A percentile compares a stretch with the other conserved stretches of the same genome.
These are phyloP conservation scores for Populus deltoides DNA, from an alignment of 345 rosid genomes.

Conservation along the genomic window DNA sequence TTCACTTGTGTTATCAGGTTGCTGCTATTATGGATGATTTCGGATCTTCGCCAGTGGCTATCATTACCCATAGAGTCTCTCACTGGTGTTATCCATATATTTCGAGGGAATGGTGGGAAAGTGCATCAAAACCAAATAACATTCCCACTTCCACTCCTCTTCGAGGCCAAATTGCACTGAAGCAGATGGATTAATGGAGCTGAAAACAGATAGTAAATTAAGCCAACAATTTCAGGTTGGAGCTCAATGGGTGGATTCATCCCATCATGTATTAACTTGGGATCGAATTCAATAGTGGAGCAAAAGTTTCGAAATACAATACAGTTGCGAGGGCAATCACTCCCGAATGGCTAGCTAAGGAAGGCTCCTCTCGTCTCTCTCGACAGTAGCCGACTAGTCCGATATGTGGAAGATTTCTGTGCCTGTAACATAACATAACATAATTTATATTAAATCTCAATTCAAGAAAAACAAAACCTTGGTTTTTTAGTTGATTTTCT, in stretches of 20 bases:
- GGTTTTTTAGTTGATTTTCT: too few species aligned
- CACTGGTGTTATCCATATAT: not conserved
- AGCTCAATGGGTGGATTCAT: not conserved
- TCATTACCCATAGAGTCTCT: not conserved
- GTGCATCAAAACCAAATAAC: not conserved
- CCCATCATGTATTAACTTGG: not conserved
- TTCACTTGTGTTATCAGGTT: not conserved
- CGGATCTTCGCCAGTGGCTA: too few species aligned
- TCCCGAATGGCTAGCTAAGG: too few species aligned
- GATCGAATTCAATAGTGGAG: not conserved
- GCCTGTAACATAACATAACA: too few species aligned
- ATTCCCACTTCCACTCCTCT: not conserved
- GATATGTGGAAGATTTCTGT: too few species aligned
- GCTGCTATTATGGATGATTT: not conserved
- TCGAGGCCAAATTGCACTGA: not conserved
- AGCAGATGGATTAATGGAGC: not conserved
- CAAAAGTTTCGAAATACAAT: conserved; percentile 8
- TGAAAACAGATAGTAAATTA: not conserved
- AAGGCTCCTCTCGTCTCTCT: too few species aligned
- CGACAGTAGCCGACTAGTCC: too few species aligned
- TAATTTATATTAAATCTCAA: too few species aligned
- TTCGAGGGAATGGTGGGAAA: not conserved
- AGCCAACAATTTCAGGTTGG: not conserved
- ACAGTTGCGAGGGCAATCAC: too few species aligned
- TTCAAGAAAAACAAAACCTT: too few species aligned